Evolutionary conservation across 2,329 filamentous ascomycete species (phyloP).

Genomic region (Trematosphaeria pertusa): DNA sequence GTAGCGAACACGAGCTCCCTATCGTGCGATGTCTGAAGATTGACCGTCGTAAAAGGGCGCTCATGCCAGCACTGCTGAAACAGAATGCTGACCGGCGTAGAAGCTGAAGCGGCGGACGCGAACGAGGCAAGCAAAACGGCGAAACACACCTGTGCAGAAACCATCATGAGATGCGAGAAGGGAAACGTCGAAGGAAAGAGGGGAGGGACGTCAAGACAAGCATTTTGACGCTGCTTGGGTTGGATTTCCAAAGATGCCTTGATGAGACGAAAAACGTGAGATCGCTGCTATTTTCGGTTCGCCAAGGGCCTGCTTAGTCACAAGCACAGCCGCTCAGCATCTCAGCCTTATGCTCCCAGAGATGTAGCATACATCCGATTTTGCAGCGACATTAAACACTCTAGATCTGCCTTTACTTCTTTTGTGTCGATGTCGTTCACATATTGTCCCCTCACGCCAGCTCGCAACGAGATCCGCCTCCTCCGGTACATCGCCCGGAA

Average conservation of each 20-base stretch:
- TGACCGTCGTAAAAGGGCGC: slow-evolving; percentile 16
- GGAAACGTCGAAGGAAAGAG: too few relatives aligned
- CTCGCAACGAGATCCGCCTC: too few relatives aligned
- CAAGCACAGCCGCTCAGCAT: too few relatives aligned
- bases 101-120: neutral
- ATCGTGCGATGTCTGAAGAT: slow-evolving; percentile 22
- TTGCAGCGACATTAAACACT: too few relatives aligned
- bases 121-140: neutral
- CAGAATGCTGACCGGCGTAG: too few relatives aligned
- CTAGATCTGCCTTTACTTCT: too few relatives aligned
- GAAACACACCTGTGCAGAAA: neutral
- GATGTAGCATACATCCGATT: too few relatives aligned
- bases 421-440: too few relatives aligned
- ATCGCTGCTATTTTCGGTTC: slow-evolving; percentile 10
- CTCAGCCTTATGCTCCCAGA: too few relatives aligned
- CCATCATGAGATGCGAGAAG: slow-evolving; percentile 2
- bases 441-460: too few relatives aligned
- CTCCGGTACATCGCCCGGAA: too few relatives aligned
- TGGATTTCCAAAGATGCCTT: neutral
- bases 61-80: slow-evolving; percentile 37
- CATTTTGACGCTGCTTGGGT: neutral
- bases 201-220: neutral
- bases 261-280: slow-evolving; percentile 21
- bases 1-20: slow-evolving; percentile 11
- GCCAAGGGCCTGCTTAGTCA: slow-evolving; percentile 15